Evolutionary conservation across 768 basidiomycete species (phyloP).

Genomic region (Mycena sanguinolenta): DNA sequence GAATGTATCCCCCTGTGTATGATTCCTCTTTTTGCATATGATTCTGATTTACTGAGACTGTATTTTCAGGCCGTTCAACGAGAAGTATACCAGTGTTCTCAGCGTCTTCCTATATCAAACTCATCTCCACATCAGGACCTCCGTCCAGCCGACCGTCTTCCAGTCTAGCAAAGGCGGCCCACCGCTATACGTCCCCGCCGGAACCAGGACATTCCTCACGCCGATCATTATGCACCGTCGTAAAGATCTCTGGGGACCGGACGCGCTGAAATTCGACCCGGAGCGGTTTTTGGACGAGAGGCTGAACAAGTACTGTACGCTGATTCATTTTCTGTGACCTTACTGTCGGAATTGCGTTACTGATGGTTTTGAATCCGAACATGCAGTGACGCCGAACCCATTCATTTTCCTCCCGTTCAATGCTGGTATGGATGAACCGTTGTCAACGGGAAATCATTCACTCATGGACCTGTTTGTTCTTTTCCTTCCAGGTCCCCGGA

Average conservation of each 20-base stretch:
- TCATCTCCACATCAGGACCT: constrained; percentile 29
- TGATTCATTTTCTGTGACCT: constrained; percentile 42
- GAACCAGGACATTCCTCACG: constrained; percentile 49
- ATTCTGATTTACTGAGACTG: neutral
- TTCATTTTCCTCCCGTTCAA: constrained; percentile 68
- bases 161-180: constrained; percentile 45
- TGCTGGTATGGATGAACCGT: constrained; percentile 44
- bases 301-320: constrained; percentile 64
- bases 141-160: constrained; percentile 43
- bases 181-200: constrained; percentile 57
- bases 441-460: neutral
- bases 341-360: no score
- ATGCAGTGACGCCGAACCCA: constrained; percentile 31
- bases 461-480: neutral
- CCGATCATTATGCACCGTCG: constrained; percentile 73
- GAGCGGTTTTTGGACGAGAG: constrained; percentile 77
- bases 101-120: constrained; percentile 6
- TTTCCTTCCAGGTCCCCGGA: constrained; percentile 48
- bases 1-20: constrained; percentile 66
- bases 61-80: constrained; percentile 51
- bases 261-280: constrained; percentile 75
- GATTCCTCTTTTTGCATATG: constrained; percentile 29
- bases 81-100: constrained; percentile 37
- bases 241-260: constrained; percentile 76
- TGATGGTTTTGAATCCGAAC: no score